phyloP scores from a whole-genome alignment of 148 eudicot species.

The Drosera capensis region DNA sequence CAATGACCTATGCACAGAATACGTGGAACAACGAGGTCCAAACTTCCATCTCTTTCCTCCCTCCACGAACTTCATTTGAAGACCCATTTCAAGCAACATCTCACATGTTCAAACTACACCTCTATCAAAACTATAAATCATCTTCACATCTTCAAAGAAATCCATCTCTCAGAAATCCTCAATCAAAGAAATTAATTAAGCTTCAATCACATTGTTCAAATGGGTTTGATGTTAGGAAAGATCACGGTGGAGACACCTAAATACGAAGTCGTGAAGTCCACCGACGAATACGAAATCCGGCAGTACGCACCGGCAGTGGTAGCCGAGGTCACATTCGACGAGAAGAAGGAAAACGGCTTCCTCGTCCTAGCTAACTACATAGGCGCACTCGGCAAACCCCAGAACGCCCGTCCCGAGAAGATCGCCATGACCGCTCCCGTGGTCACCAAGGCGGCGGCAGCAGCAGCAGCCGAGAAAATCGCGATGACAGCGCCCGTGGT shows the following conservation, averaged over 20 bases:
- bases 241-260: constrained; percentile 50
- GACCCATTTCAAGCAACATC: no score
- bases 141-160: no score
- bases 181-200: no score
- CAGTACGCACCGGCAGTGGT: constrained; percentile 36
- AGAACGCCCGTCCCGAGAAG: constrained; percentile 35
- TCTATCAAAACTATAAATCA: no score
- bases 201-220: not conserved
- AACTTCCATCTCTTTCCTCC: no score
- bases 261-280: constrained; percentile 27
- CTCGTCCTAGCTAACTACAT: constrained; percentile 51
- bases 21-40: no score
- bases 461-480: constrained; percentile 11
- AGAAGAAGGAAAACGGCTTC: constrained; percentile 66
- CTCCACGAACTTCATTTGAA: no score
- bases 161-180: no score
- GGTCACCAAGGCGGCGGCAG: constrained; percentile 12
- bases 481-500: constrained; percentile 46
- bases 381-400: constrained; percentile 56
- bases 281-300: constrained; percentile 56
- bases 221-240: constrained; percentile 32
- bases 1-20: no score
- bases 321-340: constrained; percentile 51
- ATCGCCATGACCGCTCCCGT: constrained; percentile 44
- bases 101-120: no score